Percentiles rank a stretch among this genome's conserved stretches.
Conservation (phyloP, 768 basidiomycete species). For the Lactarius trivialis region DNA sequence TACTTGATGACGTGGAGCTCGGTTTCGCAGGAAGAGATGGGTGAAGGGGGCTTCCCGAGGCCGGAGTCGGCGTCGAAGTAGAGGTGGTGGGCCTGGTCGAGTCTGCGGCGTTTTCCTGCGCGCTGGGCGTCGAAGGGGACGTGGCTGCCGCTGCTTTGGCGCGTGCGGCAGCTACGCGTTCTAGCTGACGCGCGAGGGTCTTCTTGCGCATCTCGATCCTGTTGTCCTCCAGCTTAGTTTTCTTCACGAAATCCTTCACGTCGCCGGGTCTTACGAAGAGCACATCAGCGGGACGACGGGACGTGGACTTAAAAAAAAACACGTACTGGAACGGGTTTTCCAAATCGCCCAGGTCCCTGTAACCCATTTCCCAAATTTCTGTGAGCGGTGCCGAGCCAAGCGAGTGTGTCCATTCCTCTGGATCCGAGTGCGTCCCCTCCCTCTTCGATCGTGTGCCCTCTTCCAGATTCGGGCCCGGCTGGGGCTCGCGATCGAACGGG, state of each 20-base stretch:
- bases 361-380: conserved; percentile 82
- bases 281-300: not conserved
- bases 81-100: not conserved
- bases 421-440: conserved; percentile 48
- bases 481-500: conserved; percentile 70
- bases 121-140: conserved; percentile 24
- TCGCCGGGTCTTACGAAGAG: conserved; percentile 52
- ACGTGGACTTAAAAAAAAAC: not conserved
- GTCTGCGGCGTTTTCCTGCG: conserved; percentile 19
- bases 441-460: conserved; percentile 52
- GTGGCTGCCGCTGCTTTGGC: conserved; percentile 36
- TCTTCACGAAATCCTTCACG: conserved; percentile 67
- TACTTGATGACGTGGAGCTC: conserved; percentile 34
- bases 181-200: conserved; percentile 33
- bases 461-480: conserved; percentile 48
- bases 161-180: conserved; percentile 35
- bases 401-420: conserved; percentile 55
- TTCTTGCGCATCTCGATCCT: conserved; percentile 49
- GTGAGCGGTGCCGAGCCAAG: conserved; percentile 66
- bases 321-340: conserved; percentile 62
- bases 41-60: conserved; percentile 20
- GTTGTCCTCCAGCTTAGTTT: conserved; percentile 59
- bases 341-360: conserved; percentile 54
- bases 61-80: conserved; percentile 27
- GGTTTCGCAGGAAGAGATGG: conserved; percentile 53